phyloP scores from a whole-genome alignment of 768 basidiomycete genomes.

The Neoboletus magnificus region DNA sequence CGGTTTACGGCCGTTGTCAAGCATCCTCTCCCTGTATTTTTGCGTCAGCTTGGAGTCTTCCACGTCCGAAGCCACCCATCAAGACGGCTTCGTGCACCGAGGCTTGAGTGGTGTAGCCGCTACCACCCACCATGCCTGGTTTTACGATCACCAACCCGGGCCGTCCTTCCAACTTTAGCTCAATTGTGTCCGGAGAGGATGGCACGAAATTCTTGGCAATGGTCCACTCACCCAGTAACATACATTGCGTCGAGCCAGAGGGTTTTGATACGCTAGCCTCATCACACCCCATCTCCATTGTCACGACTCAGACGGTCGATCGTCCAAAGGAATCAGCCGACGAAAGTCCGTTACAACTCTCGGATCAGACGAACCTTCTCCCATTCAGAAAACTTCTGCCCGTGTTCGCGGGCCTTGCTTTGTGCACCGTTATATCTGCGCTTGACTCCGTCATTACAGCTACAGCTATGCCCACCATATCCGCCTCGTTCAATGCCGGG shows the following conservation, averaged over 20 bases:
- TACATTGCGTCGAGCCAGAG: not conserved
- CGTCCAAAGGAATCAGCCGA: not conserved
- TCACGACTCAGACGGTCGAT: not conserved
- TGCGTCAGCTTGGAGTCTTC: not conserved
- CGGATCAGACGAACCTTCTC: conserved; percentile 76
- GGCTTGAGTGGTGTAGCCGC: not conserved
- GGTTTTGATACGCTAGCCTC: not conserved
- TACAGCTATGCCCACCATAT: conserved; percentile 71
- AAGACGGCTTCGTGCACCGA: not conserved
- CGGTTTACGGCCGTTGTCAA: not conserved
- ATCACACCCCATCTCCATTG: conserved; percentile 5
- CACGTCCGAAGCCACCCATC: conserved; percentile 1
- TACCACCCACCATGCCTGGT: not conserved
- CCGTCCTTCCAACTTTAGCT: not conserved
- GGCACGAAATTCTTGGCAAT: conserved; percentile 1
- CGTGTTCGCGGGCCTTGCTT: conserved; percentile 57
- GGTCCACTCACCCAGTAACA: not conserved
- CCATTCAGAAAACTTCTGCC: conserved; percentile 61
- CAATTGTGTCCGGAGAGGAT: not conserved
- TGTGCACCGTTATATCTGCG: conserved; percentile 59
- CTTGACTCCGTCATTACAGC: conserved; percentile 73
- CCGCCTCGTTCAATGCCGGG: conserved; percentile 56
- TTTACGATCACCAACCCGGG: not conserved
- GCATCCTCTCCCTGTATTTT: conserved; percentile 2
- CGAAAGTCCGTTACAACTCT: conserved; percentile 32